Evolutionary conservation across 2,329 filamentous ascomycete genomes (phyloP), one percentile per base, ranked within the genome.

Genomic region (Trichoderma atroviride): DNA sequence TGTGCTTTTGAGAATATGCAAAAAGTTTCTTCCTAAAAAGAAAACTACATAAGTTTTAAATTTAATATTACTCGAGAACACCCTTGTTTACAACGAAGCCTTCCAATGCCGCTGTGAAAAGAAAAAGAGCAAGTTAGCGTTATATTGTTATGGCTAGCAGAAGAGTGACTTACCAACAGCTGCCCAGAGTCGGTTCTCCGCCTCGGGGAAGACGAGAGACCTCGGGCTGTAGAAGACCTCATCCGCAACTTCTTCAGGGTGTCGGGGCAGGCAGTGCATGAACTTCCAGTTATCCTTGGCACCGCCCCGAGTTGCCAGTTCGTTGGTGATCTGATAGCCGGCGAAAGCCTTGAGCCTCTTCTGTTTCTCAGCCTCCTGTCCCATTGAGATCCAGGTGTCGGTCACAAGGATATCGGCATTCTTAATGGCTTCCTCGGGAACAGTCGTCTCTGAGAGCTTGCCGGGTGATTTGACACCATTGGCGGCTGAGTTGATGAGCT

Each of bases 331-430:
- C 79, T 97, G 95, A 81, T 94, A 99, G 16, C 95, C 94, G 35
- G 87, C 86, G 79, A 99, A 99, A 2, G 89, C 93, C 77, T 90
- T 88, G 70, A 97, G 79, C 62, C 93, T 86, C 84, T 91, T 91
- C 74, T 89, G 85, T 50, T 89, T 85, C 81, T 99, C 96, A 69
- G 88, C 88, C 80, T 99, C 96, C 81, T 98, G 95, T 58, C 96
- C 96, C 96, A 99, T 99, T 1, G 93, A 97, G 37, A 99, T 88
- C 96, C 96, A 99, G 0, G 96, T 99, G 77, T 99, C 96, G 0
- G 96, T 99, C 27, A 98, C 94, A 69, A 99, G 84, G 65, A 98
- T 87, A 78, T 99, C 91, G 3, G 96, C 95, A 72, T 90, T 84
- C 82, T 92, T 92, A 77, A 97, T 89, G 5, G 87, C 96, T 76